A percentile compares a stretch with the other conserved stretches of the same genome.
Evolutionary conservation across 192 early-diverging fungal species (phyloP).

Genomic region (Mortierella alpina): DNA sequence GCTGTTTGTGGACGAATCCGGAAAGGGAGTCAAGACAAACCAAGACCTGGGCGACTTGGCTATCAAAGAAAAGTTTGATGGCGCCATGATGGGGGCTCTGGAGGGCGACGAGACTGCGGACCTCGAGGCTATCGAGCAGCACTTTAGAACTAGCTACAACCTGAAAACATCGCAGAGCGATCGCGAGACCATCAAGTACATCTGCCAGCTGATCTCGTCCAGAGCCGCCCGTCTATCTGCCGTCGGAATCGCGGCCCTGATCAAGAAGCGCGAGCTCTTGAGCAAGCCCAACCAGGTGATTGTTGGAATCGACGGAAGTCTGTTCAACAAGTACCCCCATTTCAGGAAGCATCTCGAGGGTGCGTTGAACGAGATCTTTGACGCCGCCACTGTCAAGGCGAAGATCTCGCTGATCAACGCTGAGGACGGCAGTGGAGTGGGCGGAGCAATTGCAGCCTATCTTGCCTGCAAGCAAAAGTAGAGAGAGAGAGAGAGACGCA

Average conservation of each 20-base stretch:
- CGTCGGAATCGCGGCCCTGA: slow-evolving; percentile 76
- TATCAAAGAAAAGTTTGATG: slow-evolving; percentile 79
- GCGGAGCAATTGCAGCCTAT: slow-evolving; percentile 81
- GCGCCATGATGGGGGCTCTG: slow-evolving; percentile 76
- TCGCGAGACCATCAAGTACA: slow-evolving; percentile 80
- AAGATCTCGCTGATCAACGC: slow-evolving; percentile 74
- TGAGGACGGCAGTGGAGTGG: slow-evolving; percentile 83
- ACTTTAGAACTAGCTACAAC: slow-evolving; percentile 74
- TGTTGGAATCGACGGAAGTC: slow-evolving; percentile 80
- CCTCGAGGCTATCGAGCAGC: slow-evolving; percentile 66
- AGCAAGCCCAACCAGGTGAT: slow-evolving; percentile 58
- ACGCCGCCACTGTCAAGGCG: slow-evolving; percentile 55
- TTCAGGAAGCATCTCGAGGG: slow-evolving; percentile 80
- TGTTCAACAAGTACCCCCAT: slow-evolving; percentile 81
- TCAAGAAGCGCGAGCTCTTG: slow-evolving; percentile 69
- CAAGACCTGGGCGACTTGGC: slow-evolving; percentile 63
- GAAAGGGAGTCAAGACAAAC: slow-evolving; percentile 14
- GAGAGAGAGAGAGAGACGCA: too few relatives aligned
- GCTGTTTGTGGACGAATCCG: slow-evolving; percentile 70
- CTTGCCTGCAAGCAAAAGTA: slow-evolving; percentile 36
- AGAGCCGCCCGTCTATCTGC: slow-evolving; percentile 88
- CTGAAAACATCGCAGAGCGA: slow-evolving; percentile 74
- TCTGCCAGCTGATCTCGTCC: slow-evolving; percentile 86
- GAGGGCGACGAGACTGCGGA: slow-evolving; percentile 75
- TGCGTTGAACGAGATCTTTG: slow-evolving; percentile 80